Percentiles rank a stretch among this genome's conserved stretches.
These are phyloP conservation scores for Ophiostoma piceae DNA, from an alignment of 2,329 filamentous ascomycete species.

Conservation along the genomic window DNA sequence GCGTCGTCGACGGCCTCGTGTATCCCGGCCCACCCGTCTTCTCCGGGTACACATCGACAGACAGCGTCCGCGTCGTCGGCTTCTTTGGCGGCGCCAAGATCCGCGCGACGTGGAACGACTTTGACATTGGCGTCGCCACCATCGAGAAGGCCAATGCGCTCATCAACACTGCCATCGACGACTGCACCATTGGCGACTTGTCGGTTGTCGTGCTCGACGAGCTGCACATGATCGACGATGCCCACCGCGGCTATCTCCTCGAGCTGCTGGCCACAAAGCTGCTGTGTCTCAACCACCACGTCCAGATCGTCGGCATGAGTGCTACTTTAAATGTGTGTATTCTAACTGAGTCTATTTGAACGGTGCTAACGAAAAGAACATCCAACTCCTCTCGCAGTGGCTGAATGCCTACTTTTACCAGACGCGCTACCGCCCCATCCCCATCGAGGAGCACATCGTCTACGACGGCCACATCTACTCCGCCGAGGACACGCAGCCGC, in stretches of 20 bases:
- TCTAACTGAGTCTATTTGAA: no score
- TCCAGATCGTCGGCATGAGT: constrained; percentile 75
- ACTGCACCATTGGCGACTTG: constrained; percentile 60
- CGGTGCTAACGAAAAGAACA: no score
- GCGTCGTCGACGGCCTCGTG: constrained; percentile 55
- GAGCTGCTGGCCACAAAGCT: constrained; percentile 71
- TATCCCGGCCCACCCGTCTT: background rate
- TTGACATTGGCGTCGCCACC: constrained; percentile 73
- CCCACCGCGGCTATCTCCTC: constrained; percentile 67
- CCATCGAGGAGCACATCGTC: constrained; percentile 68
- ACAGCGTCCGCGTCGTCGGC: constrained; percentile 59
- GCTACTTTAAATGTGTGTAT: constrained; percentile 67
- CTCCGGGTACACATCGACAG: constrained; percentile 33
- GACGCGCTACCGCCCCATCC: constrained; percentile 68
- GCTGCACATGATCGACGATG: constrained; percentile 76
- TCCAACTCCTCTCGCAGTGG: constrained; percentile 63
- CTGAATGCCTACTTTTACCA: constrained; percentile 65
- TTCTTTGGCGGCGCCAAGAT: constrained; percentile 71
- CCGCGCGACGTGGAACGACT: constrained; percentile 63
- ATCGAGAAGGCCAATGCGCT: constrained; percentile 77
- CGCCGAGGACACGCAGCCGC: constrained; percentile 45
- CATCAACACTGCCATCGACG: constrained; percentile 67
- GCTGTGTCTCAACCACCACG: constrained; percentile 58
- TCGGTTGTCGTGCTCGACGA: constrained; percentile 68
- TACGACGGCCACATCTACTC: constrained; percentile 64